These are phyloP conservation scores for Pholiota conissans DNA, from an alignment of 768 basidiomycete species.

Conservation along the genomic window DNA sequence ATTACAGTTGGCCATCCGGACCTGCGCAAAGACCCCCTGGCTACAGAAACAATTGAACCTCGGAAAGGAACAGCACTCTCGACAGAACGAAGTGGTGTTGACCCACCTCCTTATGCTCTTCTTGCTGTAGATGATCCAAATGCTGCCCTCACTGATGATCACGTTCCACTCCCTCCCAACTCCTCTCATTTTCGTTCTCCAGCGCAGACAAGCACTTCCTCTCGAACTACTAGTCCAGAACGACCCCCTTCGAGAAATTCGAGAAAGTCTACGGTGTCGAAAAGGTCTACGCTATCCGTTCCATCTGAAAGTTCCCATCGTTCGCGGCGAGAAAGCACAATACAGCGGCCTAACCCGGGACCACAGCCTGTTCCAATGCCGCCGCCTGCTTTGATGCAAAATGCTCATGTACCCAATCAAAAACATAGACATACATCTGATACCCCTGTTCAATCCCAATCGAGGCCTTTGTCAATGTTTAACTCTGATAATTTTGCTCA, in stretches of 20 bases:
- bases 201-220: slow-evolving; percentile 8
- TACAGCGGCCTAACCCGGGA: background rate
- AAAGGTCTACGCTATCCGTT: background rate
- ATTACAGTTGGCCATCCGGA: background rate
- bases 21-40: background rate
- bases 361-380: background rate
- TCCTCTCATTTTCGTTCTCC: background rate
- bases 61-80: background rate
- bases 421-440: background rate
- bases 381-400: background rate
- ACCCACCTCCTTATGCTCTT: slow-evolving; percentile 14
- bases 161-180: slow-evolving; percentile 1
- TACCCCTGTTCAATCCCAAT: background rate
- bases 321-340: background rate
- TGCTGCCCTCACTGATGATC: background rate
- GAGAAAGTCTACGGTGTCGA: background rate
- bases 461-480: background rate
- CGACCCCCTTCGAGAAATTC: background rate
- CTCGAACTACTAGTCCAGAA: slow-evolving; percentile 7
- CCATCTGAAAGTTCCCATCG: background rate
- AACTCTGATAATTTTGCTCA: background rate
- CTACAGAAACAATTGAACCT: background rate
- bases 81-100: slow-evolving; percentile 1
- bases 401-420: background rate
- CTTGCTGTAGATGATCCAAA: background rate